Conservation (phyloP, 345 rosid genomes). For the Gossypium thurberi region DNA sequence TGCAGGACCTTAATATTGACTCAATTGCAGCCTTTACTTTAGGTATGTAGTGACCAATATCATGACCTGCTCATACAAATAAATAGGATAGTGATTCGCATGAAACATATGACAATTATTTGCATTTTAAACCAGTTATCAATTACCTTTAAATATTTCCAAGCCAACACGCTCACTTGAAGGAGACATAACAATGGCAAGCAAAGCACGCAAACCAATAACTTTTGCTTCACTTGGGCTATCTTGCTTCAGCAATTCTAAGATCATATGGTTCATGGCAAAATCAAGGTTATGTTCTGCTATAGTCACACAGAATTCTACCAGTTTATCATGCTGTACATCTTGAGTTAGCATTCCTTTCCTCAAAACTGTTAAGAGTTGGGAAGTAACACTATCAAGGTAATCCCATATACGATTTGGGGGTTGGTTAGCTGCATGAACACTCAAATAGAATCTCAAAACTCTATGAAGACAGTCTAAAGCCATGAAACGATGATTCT, state of each 20-base stretch:
- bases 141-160: constrained; percentile 81
- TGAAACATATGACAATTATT: background rate
- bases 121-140: constrained; percentile 12
- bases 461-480: constrained; percentile 96
- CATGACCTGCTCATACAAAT: constrained; percentile 54
- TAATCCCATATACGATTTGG: constrained; percentile 97
- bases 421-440: constrained; percentile 88
- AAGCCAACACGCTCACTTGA: constrained; percentile 79
- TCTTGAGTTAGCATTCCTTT: constrained; percentile 97
- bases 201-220: constrained; percentile 94
- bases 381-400: constrained; percentile 96
- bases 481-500: constrained; percentile 96
- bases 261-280: constrained; percentile 95
- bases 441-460: constrained; percentile 93
- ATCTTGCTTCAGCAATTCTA: constrained; percentile 94
- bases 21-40: constrained; percentile 98
- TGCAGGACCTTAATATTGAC: constrained; percentile 82
- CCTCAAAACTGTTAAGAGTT: constrained; percentile 76
- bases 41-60: constrained; percentile 87
- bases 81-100: constrained; percentile 13
- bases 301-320: constrained; percentile 92
- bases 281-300: constrained; percentile 99
- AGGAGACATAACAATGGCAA: constrained; percentile 91
- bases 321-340: constrained; percentile 95
- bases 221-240: constrained; percentile 95